A percentile compares a stretch with the other conserved stretches of the same genome.
These are phyloP conservation scores for Plantago ovata DNA, from an alignment of 257 asterid genomes.

Conservation along the genomic window DNA sequence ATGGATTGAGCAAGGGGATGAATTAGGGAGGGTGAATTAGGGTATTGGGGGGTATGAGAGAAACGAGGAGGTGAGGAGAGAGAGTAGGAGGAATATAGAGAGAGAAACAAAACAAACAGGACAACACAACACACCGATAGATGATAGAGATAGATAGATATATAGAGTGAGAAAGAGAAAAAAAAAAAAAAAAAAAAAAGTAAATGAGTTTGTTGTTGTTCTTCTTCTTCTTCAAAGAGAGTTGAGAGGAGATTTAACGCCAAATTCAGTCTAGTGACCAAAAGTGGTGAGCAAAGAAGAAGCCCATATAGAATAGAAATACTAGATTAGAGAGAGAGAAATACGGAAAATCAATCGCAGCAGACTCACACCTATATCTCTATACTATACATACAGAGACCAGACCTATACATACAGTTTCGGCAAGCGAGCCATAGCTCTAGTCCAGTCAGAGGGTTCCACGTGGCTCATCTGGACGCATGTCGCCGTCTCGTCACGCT, in stretches of 20 bases:
- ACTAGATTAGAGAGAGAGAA: too few relatives aligned
- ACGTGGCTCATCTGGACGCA: slow-evolving; percentile 49
- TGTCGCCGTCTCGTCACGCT: slow-evolving; percentile 35
- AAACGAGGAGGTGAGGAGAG: slow-evolving; percentile 29
- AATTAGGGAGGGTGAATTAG: slow-evolving; percentile 32
- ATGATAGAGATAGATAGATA: slow-evolving; percentile 22
- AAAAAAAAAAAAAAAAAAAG: slow-evolving; percentile 24
- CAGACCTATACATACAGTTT: slow-evolving; percentile 31
- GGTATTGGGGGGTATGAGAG: slow-evolving; percentile 29
- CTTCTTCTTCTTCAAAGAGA: too few relatives aligned
- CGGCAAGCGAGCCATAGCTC: slow-evolving; percentile 43
- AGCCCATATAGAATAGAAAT: too few relatives aligned
- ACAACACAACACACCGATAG: slow-evolving; percentile 17
- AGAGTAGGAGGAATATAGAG: slow-evolving; percentile 34
- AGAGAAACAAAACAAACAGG: slow-evolving; percentile 16
- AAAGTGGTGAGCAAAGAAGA: slow-evolving; percentile 55
- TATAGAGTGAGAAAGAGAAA: slow-evolving; percentile 20
- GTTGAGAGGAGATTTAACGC: slow-evolving; percentile 15
- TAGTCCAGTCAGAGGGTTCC: slow-evolving; percentile 34
- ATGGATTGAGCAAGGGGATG: slow-evolving; percentile 17
- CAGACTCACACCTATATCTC: slow-evolving; percentile 25
- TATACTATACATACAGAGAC: too few relatives aligned
- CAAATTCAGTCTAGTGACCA: slow-evolving; percentile 30
- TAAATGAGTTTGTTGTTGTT: too few relatives aligned
- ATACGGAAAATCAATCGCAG: slow-evolving; percentile 17